Base-by-base conservation (phyloP, 2,329 filamentous ascomycete genomes). In the Pyrenochaeta sp. region DNA sequence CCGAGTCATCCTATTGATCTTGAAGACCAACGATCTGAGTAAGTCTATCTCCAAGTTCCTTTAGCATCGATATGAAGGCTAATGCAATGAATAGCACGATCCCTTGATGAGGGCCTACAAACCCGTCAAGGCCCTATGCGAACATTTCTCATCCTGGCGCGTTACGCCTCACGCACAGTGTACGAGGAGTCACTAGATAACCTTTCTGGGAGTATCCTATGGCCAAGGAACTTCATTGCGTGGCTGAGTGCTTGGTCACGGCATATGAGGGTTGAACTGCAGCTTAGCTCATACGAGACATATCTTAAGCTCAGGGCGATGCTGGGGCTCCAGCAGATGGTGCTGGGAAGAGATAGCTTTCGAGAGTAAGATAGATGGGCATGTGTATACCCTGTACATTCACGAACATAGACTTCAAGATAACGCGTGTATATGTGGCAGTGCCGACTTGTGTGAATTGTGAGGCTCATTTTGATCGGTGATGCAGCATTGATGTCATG, bases 21-120 rank as follows among this genome's bases (percentile, higher is more conserved):
- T 99, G 58, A 99, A 99, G 79, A 99, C 95, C 2, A 99, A 99
- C 74, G 95, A 99, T 77, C 81, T 99, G 33, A 99, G 82, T 85
- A 77, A 71, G 82, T 77, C 32, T n/a, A 17, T n/a, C 29, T 29
- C 15, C 9, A 27, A 9, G 3, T 40, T 2, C 40, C 15, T 29
- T n/a, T 5, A 7, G 4, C 21, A 4, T 36, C 18, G 17, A 18
- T 46, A 27, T 9, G 11, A 10, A 18, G 15, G 37, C 57, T 66
- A 45, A 68, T 53, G 35, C 14, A 23, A 47, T 54, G 7, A 45
- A 37, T 54, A 85, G 82, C 95, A 14, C 87, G 95, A 60, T 95
- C 90, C 66, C 84, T 99, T 15, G 95, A 99, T 73, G 95, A 99
- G 80, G 93, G 90, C 70, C 81, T 96, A 32, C 89, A 93, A 49